Percentiles rank a stretch among this genome's conserved stretches.
phyloP scores from a whole-genome alignment of 768 basidiomycete species.

The Calocybe gangraenosa region DNA sequence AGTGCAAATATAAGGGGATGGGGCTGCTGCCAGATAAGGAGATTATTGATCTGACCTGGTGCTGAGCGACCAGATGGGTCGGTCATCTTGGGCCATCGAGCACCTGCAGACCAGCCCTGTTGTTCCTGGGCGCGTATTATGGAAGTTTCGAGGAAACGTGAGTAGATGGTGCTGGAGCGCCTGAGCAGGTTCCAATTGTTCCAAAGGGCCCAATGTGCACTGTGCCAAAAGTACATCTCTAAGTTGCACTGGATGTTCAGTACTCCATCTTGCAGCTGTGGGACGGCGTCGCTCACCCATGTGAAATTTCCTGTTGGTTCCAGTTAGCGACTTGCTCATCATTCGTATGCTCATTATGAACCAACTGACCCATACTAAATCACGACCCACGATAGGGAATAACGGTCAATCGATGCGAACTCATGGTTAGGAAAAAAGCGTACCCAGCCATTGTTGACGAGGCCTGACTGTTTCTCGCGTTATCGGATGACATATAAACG shows the following conservation, averaged over 20 bases:
- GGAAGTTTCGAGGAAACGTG: constrained; percentile 42
- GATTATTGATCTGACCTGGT: constrained; percentile 58
- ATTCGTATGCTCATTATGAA: neutral
- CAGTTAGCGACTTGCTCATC: neutral
- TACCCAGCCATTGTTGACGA: constrained; percentile 56
- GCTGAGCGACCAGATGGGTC: constrained; percentile 55
- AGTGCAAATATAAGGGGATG: constrained; percentile 57
- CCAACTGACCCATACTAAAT: constrained; percentile 33
- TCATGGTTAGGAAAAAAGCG: constrained; percentile 14
- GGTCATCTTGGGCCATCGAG: constrained; percentile 63
- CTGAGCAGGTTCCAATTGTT: constrained; percentile 54
- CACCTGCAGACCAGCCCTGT: constrained; percentile 49
- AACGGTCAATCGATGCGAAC: neutral
- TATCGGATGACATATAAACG: neutral
- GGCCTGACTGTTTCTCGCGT: constrained; percentile 35
- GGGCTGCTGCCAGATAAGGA: constrained; percentile 60
- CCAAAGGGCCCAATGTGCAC: constrained; percentile 57
- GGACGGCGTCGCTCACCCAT: constrained; percentile 40
- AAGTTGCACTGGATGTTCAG: neutral
- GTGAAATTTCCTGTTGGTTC: constrained; percentile 47
- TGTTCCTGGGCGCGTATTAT: constrained; percentile 46
- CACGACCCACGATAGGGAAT: neutral
- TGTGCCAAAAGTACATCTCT: constrained; percentile 60
- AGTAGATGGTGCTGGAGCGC: constrained; percentile 40
- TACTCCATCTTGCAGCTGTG: neutral